phyloP scores from a whole-genome alignment of 371 early-diverging fungal species.

The Mortierella sp. region DNA sequence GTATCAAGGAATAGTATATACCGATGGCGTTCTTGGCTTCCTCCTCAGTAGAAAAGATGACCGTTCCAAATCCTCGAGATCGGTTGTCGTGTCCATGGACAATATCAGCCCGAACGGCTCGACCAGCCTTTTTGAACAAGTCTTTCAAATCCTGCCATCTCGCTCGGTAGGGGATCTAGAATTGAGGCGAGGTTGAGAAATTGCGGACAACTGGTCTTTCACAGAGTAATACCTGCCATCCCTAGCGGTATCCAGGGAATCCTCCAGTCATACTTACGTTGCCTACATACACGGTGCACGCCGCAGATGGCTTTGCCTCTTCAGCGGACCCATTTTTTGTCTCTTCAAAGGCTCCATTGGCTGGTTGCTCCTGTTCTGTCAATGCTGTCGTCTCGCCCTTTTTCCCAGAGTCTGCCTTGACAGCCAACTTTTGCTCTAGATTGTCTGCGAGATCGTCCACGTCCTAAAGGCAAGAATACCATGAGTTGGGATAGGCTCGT shows the following conservation, averaged over 20 bases:
- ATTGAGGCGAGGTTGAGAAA: no score
- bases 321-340: not conserved
- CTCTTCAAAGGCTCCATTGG: not conserved
- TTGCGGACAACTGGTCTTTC: no score
- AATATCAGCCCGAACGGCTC: constrained; percentile 80
- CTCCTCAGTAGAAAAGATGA: constrained; percentile 73
- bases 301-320: constrained; percentile 5
- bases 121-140: constrained; percentile 79
- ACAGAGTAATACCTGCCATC: not conserved
- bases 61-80: constrained; percentile 80
- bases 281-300: constrained; percentile 58
- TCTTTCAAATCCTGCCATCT: constrained; percentile 90
- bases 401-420: constrained; percentile 9
- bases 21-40: constrained; percentile 79
- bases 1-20: constrained; percentile 37
- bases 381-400: not conserved
- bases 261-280: constrained; percentile 57
- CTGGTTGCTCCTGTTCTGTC: not conserved
- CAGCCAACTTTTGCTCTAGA: constrained; percentile 22
- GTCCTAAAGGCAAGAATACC: constrained; percentile 5
- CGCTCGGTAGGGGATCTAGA: constrained; percentile 76
- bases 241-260: no score
- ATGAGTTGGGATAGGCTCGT: not conserved
- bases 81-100: constrained; percentile 72
- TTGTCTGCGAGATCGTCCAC: constrained; percentile 20